Conservation (phyloP, 2,329 filamentous ascomycete genomes). For the Claviceps spartinae region DNA sequence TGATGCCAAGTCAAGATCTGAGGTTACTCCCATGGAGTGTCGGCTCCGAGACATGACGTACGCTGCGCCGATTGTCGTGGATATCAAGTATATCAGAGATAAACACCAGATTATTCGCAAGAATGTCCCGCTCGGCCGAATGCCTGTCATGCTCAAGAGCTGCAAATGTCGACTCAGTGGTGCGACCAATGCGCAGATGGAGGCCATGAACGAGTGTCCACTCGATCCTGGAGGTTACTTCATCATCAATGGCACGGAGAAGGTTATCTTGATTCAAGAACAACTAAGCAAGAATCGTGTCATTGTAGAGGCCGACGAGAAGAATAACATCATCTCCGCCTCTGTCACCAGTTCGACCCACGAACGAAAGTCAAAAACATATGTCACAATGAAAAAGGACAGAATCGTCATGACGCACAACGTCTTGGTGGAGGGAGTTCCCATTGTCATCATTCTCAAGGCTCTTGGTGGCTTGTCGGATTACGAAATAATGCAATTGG, state of each 20-base stretch:
- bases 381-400: slow-evolving; percentile 89
- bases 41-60: slow-evolving; percentile 97
- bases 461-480: slow-evolving; percentile 89
- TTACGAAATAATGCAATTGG: slow-evolving; percentile 84
- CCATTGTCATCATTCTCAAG: slow-evolving; percentile 84
- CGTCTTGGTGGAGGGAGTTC: slow-evolving; percentile 83
- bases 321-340: slow-evolving; percentile 87
- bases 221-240: slow-evolving; percentile 96
- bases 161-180: slow-evolving; percentile 79
- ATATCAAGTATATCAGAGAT: slow-evolving; percentile 80
- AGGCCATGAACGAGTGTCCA: slow-evolving; percentile 84
- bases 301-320: slow-evolving; percentile 84
- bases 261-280: slow-evolving; percentile 96
- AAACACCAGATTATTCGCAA: slow-evolving; percentile 61
- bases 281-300: slow-evolving; percentile 98
- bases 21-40: slow-evolving; percentile 91
- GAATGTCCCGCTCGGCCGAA: slow-evolving; percentile 70
- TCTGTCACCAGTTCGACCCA: slow-evolving; percentile 97
- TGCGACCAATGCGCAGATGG: slow-evolving; percentile 80
- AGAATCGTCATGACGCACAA: slow-evolving; percentile 84
- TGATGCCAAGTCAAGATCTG: slow-evolving; percentile 53
- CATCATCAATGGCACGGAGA: slow-evolving; percentile 93
- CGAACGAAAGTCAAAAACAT: slow-evolving; percentile 95
- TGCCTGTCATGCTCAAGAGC: slow-evolving; percentile 95
- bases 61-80: slow-evolving; percentile 82